Evolutionary conservation across 2,329 filamentous ascomycete genomes (phyloP).

Genomic region (Lecanosticta acicola): DNA sequence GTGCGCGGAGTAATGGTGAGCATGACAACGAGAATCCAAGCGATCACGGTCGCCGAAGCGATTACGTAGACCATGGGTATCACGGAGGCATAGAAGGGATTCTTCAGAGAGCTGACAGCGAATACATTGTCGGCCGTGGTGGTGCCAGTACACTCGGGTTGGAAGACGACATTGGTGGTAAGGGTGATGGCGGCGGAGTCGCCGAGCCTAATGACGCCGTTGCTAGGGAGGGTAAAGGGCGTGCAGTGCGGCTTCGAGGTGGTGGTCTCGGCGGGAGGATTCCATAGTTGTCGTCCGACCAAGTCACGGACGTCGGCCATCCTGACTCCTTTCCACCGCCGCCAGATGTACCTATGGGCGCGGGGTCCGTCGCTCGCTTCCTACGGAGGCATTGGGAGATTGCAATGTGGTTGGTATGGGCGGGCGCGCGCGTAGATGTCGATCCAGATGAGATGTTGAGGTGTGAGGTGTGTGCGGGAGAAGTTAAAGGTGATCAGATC

Average conservation of each 20-base stretch:
- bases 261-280: slow-evolving; percentile 22
- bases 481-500: no score
- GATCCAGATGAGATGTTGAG: neutral
- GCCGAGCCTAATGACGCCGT: slow-evolving; percentile 51
- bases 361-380: slow-evolving; percentile 4
- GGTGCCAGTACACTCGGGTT: slow-evolving; percentile 49
- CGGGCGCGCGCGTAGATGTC: neutral
- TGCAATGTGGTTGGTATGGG: slow-evolving; percentile 10
- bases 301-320: slow-evolving; percentile 17
- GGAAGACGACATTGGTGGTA: slow-evolving; percentile 55
- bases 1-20: slow-evolving; percentile 91
- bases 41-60: slow-evolving; percentile 81
- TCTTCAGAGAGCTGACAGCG: slow-evolving; percentile 61
- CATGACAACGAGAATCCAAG: slow-evolving; percentile 90
- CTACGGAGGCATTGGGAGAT: slow-evolving; percentile 17
- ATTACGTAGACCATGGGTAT: slow-evolving; percentile 92
- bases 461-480: no score
- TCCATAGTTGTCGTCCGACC: slow-evolving; percentile 31
- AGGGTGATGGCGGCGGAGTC: slow-evolving; percentile 54
- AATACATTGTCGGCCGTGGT: slow-evolving; percentile 40
- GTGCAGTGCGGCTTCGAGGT: slow-evolving; percentile 46
- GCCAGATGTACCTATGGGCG: slow-evolving; percentile 17
- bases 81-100: slow-evolving; percentile 90
- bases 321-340: slow-evolving; percentile 6
- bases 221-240: slow-evolving; percentile 56